phyloP scores from a whole-genome alignment of 2,329 filamentous ascomycete species.

The Colletotrichum lindemuthianum region DNA sequence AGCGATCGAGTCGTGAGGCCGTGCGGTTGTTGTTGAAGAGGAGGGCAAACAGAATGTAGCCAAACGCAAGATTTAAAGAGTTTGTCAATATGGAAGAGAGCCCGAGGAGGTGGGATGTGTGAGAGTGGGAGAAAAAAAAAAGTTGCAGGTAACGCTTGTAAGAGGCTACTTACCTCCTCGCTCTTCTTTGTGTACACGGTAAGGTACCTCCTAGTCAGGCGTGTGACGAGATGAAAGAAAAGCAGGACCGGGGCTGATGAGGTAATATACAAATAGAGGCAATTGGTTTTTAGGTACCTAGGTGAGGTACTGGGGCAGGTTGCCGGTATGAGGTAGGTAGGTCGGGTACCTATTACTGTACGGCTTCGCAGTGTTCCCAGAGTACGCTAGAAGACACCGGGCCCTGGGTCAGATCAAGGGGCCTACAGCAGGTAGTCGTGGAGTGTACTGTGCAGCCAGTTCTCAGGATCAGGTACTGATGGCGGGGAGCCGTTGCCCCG shows the following conservation, averaged over 20 bases:
- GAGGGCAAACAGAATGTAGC: slow-evolving; percentile 18
- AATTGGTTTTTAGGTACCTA: not conserved
- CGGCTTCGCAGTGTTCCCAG: not conserved
- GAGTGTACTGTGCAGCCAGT: not conserved
- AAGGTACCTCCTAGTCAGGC: no score
- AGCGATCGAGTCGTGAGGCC: slow-evolving; percentile 30
- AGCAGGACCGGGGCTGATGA: slow-evolving; percentile 15
- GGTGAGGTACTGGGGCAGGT: not conserved
- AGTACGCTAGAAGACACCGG: no score
- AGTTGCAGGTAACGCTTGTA: slow-evolving; percentile 20
- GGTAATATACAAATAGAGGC: not conserved
- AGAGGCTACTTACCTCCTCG: no score
- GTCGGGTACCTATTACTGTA: no score
- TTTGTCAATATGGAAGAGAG: slow-evolving; percentile 34
- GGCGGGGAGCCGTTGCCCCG: not conserved
- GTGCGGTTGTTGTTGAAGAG: slow-evolving; percentile 25
- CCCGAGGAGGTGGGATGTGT: slow-evolving; percentile 33
- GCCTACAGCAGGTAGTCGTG: not conserved
- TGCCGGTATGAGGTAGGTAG: not conserved
- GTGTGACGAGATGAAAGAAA: no score
- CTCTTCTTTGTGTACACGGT: not conserved
- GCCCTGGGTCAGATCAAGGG: not conserved
- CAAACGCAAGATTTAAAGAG: slow-evolving; percentile 32
- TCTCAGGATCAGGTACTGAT: not conserved
- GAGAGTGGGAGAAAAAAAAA: slow-evolving; percentile 32